Evolutionary conservation across 2,329 filamentous ascomycete genomes (phyloP).

Genomic region (Bisporella sp.): DNA sequence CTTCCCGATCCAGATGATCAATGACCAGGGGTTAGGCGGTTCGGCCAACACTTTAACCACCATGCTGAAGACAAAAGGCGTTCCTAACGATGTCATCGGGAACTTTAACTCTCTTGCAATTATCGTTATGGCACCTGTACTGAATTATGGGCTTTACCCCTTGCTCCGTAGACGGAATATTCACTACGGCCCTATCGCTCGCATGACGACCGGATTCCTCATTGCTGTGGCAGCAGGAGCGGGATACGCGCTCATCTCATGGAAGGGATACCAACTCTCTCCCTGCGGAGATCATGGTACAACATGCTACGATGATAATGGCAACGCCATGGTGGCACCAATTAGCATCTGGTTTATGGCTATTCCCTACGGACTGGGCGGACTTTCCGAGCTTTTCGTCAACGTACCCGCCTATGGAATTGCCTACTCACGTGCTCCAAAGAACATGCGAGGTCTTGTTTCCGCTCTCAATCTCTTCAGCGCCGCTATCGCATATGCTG

Average conservation of each 20-base stretch:
- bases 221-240: slow-evolving; percentile 54
- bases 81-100: slow-evolving; percentile 71
- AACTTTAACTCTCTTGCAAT: slow-evolving; percentile 72
- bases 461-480: slow-evolving; percentile 43
- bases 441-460: slow-evolving; percentile 45
- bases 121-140: slow-evolving; percentile 65
- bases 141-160: slow-evolving; percentile 63
- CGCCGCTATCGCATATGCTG: slow-evolving; percentile 37
- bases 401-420: slow-evolving; percentile 45
- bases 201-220: slow-evolving; percentile 64
- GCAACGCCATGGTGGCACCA: slow-evolving; percentile 14
- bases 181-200: slow-evolving; percentile 66
- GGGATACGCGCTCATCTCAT: slow-evolving; percentile 47
- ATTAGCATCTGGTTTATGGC: slow-evolving; percentile 52
- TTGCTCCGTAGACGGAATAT: slow-evolving; percentile 55
- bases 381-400: slow-evolving; percentile 46
- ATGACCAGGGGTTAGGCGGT: slow-evolving; percentile 39
- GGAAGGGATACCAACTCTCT: slow-evolving; percentile 56
- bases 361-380: slow-evolving; percentile 41
- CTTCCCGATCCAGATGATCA: slow-evolving; percentile 37
- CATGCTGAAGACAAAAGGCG: slow-evolving; percentile 58
- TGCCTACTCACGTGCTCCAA: slow-evolving; percentile 42
- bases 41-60: slow-evolving; percentile 44
- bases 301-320: slow-evolving; percentile 18
- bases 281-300: slow-evolving; percentile 44